These are phyloP conservation scores for Talaromyces sp. DNA, from an alignment of 2,329 filamentous ascomycete genomes.

Conservation along the genomic window DNA sequence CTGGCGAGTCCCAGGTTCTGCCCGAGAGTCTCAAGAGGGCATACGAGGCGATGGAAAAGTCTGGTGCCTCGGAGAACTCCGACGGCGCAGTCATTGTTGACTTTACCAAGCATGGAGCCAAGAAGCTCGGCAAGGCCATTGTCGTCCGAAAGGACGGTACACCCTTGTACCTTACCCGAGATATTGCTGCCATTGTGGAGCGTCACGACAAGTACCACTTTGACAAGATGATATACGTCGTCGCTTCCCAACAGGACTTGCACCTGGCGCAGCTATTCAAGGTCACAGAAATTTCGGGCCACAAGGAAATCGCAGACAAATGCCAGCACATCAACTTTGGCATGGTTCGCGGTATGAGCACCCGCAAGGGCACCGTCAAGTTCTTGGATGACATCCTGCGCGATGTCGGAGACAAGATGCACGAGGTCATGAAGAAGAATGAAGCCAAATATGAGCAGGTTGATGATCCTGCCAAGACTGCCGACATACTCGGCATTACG, in stretches of 20 bases:
- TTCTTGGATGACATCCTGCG: slow-evolving; percentile 68
- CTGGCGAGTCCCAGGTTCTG: slow-evolving; percentile 63
- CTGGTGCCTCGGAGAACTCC: slow-evolving; percentile 57
- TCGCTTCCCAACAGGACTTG: slow-evolving; percentile 60
- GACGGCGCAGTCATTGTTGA: slow-evolving; percentile 66
- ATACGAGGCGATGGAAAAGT: slow-evolving; percentile 54
- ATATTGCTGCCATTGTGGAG: slow-evolving; percentile 62
- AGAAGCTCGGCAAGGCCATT: slow-evolving; percentile 63
- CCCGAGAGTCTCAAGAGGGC: slow-evolving; percentile 58
- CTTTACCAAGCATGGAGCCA: slow-evolving; percentile 61
- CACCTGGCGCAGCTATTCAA: slow-evolving; percentile 62
- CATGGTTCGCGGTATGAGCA: slow-evolving; percentile 62
- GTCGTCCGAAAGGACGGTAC: slow-evolving; percentile 64
- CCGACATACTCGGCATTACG: slow-evolving; percentile 86
- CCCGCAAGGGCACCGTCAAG: slow-evolving; percentile 65
- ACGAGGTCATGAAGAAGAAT: slow-evolving; percentile 93
- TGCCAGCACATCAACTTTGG: slow-evolving; percentile 63
- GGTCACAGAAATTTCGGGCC: slow-evolving; percentile 57
- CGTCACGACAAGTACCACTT: slow-evolving; percentile 58
- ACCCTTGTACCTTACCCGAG: slow-evolving; percentile 63
- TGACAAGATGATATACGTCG: slow-evolving; percentile 65
- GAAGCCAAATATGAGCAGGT: slow-evolving; percentile 86
- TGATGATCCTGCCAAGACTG: slow-evolving; percentile 71
- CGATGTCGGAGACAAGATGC: slow-evolving; percentile 90
- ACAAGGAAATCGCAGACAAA: slow-evolving; percentile 53